Base-by-base conservation (phyloP, 352 stramenopile species). In the Phytopythium chamaehyphon region DNA sequence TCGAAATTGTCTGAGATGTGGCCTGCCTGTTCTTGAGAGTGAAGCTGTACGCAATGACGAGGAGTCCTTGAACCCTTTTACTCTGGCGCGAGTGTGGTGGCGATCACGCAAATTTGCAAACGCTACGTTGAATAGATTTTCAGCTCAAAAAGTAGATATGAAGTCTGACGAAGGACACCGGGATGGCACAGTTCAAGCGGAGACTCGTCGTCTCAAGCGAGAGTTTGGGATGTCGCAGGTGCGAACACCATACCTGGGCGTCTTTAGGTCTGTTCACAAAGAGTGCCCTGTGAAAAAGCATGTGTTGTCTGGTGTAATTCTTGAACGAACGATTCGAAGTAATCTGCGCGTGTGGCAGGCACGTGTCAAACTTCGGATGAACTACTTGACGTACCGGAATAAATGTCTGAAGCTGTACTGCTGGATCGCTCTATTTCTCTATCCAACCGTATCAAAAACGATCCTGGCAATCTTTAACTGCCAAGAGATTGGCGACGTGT, bases 401-500 rank as follows among this genome's bases (percentile, higher is more conserved):
- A 88, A 86, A 38, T 90, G 80, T 26, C 62, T 90, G 15, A 88
- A 90, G 40, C 67, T 88, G 2, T 89, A 87, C 59, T 84, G 79
- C 57, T 90, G 77, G 80, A 71, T 89, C 19, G 75, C 76, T 35
- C 54, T 89, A 2, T 78, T 89, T 28, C 59, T 90, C n/a, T 90
- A 90, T 40, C 77, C 80, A 18, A 86, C 69, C 0, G 77, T 90
- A 2, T 89, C 76, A 26, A 87, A 89, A 62, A 88, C 77, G 7
- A 90, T 90, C 44, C 39, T 90, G 19, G 86, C 67, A 24, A 69
- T 90, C n/a, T 90, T 88, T 52, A 89, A 88, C 36, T 90, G 80
- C 60, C 77, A 90, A 48, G 76, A 90, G 37, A 64, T 90, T 24
- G 80, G 80, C 10, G 42, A 66, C 42, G 52, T 75, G 6, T 76